Percentiles rank a stretch among this genome's conserved stretches.
These are phyloP conservation scores for Oryza brachyantha DNA, from an alignment of 176 grass and related monocot genomes.

Conservation along the genomic window DNA sequence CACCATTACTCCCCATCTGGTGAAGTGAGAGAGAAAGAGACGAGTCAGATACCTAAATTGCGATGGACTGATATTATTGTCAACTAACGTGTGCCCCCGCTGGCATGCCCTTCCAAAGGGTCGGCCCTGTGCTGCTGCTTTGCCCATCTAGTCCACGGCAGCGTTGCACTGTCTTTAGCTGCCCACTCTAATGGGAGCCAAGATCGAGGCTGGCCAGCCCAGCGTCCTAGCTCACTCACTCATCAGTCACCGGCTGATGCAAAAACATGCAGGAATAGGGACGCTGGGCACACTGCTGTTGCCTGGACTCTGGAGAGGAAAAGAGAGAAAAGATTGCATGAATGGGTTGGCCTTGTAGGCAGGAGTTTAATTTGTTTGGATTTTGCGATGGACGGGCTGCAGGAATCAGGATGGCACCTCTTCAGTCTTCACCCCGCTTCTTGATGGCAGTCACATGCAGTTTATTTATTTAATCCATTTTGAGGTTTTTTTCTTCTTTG, in stretches of 20 bases:
- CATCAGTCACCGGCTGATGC: conserved; percentile 7
- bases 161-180: conserved; percentile 38
- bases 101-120: conserved; percentile 56
- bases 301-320: background rate
- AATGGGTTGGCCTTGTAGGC: conserved; percentile 31
- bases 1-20: conserved; percentile 39
- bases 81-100: conserved; percentile 47
- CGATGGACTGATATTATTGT: conserved; percentile 51
- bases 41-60: conserved; percentile 47
- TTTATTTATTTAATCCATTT: background rate
- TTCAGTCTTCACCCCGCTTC: background rate
- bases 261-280: conserved; percentile 28
- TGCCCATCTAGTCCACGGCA: conserved; percentile 55
- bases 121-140: conserved; percentile 26
- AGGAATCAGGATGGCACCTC: background rate
- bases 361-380: conserved; percentile 37
- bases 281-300: conserved; percentile 29
- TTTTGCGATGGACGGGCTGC: conserved; percentile 12
- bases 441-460: conserved; percentile 28
- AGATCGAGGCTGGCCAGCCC: conserved; percentile 27
- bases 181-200: conserved; percentile 33
- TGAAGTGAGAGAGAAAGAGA: background rate
- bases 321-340: conserved; percentile 9
- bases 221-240: background rate
- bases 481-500: background rate